Evolutionary conservation across 768 basidiomycete genomes (phyloP).

Genomic region (Thelephora ganbajun): DNA sequence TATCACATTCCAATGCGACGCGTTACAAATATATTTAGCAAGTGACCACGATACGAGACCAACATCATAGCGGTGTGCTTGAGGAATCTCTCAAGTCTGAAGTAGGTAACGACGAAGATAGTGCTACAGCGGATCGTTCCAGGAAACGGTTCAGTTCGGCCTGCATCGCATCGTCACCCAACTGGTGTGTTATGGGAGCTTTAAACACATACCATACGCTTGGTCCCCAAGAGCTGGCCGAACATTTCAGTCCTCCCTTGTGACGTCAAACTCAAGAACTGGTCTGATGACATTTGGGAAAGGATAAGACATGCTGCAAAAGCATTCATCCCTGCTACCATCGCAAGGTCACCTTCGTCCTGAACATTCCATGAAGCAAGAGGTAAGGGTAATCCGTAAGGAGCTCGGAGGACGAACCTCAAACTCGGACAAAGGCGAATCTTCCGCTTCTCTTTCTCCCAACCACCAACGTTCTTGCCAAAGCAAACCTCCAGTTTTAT

Average conservation of each 20-base stretch:
- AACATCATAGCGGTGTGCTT: constrained; percentile 3
- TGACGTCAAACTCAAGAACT: constrained; percentile 37
- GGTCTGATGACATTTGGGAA: constrained; percentile 35
- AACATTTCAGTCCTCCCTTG: constrained; percentile 34
- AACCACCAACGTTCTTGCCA: constrained; percentile 60
- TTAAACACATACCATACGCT: constrained; percentile 34
- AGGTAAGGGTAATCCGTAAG: background rate
- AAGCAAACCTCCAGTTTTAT: constrained; percentile 26
- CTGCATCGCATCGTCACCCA: too few species aligned
- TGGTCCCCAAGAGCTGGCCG: constrained; percentile 30
- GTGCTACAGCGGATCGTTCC: background rate
- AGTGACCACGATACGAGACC: too few species aligned
- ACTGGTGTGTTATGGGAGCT: too few species aligned
- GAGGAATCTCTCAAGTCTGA: constrained; percentile 1
- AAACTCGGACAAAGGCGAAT: constrained; percentile 12
- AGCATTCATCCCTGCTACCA: constrained; percentile 48
- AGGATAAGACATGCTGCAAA: constrained; percentile 58
- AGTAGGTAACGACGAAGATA: background rate
- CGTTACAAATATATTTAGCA: too few species aligned
- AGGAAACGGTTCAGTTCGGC: too few species aligned
- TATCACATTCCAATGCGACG: too few species aligned
- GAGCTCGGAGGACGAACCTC: background rate
- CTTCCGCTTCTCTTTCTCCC: constrained; percentile 30
- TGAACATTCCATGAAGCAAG: constrained; percentile 18
- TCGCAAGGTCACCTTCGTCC: constrained; percentile 49